Evolutionary conservation across 1,284 basidiomycete species (phyloP).

Genomic region (Quambalaria eucalypti): DNA sequence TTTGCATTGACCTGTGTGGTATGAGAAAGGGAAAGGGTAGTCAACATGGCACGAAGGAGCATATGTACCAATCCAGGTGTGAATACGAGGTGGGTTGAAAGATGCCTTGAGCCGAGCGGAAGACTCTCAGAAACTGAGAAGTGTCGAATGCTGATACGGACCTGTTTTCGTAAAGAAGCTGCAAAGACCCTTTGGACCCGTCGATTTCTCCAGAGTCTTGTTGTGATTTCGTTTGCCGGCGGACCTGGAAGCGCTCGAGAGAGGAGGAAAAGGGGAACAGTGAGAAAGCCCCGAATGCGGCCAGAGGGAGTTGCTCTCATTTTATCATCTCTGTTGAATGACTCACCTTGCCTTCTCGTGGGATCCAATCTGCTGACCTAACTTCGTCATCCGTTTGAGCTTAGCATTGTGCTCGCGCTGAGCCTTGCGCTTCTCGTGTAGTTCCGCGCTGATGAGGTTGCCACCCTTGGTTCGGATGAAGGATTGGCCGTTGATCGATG

Average conservation of each 20-base stretch:
- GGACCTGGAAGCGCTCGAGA: too few species aligned
- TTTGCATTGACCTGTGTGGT: slow-evolving; percentile 28
- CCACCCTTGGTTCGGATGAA: slow-evolving; percentile 49
- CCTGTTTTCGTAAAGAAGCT: slow-evolving; percentile 35
- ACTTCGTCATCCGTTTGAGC: slow-evolving; percentile 21
- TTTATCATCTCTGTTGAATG: neutral
- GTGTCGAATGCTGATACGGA: neutral
- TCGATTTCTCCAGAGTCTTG: neutral
- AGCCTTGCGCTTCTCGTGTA: slow-evolving; percentile 32
- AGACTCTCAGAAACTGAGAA: too few species aligned
- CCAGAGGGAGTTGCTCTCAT: too few species aligned
- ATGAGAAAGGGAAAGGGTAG: neutral
- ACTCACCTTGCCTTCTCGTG: slow-evolving; percentile 1
- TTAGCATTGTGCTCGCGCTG: slow-evolving; percentile 22
- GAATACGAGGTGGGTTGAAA: too few species aligned
- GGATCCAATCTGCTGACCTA: slow-evolving; percentile 22
- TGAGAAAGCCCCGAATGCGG: too few species aligned
- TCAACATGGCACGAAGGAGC: neutral
- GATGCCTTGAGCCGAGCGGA: too few species aligned
- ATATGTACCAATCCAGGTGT: too few species aligned
- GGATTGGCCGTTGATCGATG: slow-evolving; percentile 47
- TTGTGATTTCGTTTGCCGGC: neutral
- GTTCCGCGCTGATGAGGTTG: slow-evolving; percentile 47
- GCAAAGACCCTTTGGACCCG: slow-evolving; percentile 20
- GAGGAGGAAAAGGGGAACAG: too few species aligned